Conservation (phyloP, 2,329 filamentous ascomycete genomes). For the Epichloe brachyelytri region DNA sequence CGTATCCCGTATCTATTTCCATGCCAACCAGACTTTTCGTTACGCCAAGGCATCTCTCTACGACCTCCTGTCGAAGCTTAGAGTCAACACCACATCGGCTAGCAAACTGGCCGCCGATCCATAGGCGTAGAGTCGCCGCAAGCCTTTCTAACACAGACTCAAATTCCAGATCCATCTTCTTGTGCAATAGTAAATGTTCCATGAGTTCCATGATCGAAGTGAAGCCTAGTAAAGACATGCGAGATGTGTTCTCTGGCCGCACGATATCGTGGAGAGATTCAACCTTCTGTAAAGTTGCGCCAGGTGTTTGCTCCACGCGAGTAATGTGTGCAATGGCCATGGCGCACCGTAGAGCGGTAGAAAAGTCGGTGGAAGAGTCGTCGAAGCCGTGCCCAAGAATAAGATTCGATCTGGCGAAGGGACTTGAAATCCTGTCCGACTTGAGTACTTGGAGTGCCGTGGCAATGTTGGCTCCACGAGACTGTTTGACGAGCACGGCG, state of each 20-base stretch:
- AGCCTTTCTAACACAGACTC: constrained; percentile 39
- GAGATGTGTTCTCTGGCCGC: constrained; percentile 25
- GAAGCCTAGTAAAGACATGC: constrained; percentile 45
- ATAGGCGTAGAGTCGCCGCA: constrained; percentile 44
- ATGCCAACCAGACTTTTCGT: constrained; percentile 46
- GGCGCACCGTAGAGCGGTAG: constrained; percentile 45
- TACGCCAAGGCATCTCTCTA: constrained; percentile 41
- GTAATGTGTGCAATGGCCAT: constrained; percentile 48
- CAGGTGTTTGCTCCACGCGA: constrained; percentile 23
- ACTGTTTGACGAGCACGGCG: constrained; percentile 41
- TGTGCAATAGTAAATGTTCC: constrained; percentile 35
- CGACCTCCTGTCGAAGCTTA: constrained; percentile 38
- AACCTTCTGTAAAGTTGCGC: constrained; percentile 28
- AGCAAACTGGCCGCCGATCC: constrained; percentile 42
- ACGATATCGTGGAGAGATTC: constrained; percentile 37
- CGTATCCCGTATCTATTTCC: constrained; percentile 47
- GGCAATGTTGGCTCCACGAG: constrained; percentile 43
- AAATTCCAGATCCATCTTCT: constrained; percentile 33
- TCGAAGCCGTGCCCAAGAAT: constrained; percentile 32
- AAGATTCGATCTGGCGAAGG: constrained; percentile 19
- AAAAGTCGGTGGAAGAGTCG: constrained; percentile 36
- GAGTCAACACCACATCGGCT: constrained; percentile 37
- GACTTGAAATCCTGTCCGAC: constrained; percentile 15
- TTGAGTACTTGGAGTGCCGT: constrained; percentile 39
- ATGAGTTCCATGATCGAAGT: constrained; percentile 46